Evolutionary conservation across 2,329 filamentous ascomycete genomes (phyloP).

Genomic region (Cercospora sp.): DNA sequence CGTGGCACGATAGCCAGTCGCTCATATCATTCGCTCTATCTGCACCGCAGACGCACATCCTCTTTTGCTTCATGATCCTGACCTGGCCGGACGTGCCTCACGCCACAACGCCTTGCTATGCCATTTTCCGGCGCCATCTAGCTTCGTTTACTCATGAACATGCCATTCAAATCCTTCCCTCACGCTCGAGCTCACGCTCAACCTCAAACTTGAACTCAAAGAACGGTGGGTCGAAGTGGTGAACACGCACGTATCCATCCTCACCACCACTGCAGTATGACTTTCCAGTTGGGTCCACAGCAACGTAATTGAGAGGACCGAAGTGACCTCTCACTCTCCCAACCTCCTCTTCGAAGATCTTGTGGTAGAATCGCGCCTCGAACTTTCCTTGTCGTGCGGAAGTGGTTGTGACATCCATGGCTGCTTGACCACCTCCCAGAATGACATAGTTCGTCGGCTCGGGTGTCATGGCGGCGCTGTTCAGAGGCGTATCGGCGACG

Average conservation of each 20-base stretch:
- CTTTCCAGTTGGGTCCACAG: conserved; percentile 85
- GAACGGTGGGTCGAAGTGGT: conserved; percentile 98
- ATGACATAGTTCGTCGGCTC: conserved; percentile 99
- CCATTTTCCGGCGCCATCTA: conserved; percentile 34
- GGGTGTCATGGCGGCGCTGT: conserved; percentile 88
- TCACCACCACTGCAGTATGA: conserved; percentile 95
- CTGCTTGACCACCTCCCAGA: conserved; percentile 94
- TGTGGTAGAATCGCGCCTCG: conserved; percentile 99
- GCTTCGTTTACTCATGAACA: conserved; percentile 22
- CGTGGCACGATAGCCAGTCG: not conserved
- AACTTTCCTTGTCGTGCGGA: conserved; percentile 96
- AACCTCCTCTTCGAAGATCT: conserved; percentile 98
- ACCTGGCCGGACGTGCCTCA: conserved; percentile 8
- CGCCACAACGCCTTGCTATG: conserved; percentile 45
- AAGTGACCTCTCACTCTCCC: conserved; percentile 97
- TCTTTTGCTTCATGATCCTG: not conserved
- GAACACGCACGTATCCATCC: conserved; percentile 96
- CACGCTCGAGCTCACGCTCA: conserved; percentile 69
- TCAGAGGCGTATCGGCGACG: conserved; percentile 87
- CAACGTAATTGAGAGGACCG: conserved; percentile 93
- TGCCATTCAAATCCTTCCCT: conserved; percentile 25
- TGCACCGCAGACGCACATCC: not conserved
- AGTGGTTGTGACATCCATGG: conserved; percentile 98
- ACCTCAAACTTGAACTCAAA: conserved; percentile 99
- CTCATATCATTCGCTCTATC: not conserved